Evolutionary conservation across 1,284 basidiomycete species (phyloP).

Genomic region (Sanguinoderma infundibulare): DNA sequence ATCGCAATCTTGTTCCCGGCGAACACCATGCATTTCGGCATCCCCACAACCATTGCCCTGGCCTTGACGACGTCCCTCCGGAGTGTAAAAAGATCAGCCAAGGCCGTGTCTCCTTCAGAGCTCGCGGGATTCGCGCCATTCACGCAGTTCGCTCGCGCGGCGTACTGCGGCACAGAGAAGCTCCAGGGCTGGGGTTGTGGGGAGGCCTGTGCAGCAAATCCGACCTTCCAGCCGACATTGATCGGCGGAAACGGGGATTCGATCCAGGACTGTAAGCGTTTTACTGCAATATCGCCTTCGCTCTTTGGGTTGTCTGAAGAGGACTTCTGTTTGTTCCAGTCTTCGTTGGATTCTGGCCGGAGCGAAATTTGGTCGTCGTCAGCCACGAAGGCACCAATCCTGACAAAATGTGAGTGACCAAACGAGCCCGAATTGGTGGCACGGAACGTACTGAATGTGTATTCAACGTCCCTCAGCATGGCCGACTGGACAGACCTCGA

Average conservation of each 20-base stretch:
- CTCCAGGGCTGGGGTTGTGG: constrained; percentile 51
- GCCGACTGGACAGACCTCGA: constrained; percentile 54
- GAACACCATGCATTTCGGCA: no score
- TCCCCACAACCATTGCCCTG: no score
- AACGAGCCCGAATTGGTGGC: no score
- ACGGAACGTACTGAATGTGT: no score
- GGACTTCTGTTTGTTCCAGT: constrained; percentile 30
- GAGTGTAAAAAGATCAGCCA: no score
- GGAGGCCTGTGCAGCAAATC: constrained; percentile 44
- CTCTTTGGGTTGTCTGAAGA: background rate
- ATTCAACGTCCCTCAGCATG: no score
- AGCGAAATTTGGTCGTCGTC: constrained; percentile 50
- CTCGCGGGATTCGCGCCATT: constrained; percentile 46
- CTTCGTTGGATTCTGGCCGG: constrained; percentile 52
- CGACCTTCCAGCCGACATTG: constrained; percentile 48
- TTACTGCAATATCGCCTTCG: background rate
- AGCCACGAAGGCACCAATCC: constrained; percentile 58
- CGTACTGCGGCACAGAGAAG: constrained; percentile 48
- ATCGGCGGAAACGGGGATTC: constrained; percentile 52
- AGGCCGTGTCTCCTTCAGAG: no score
- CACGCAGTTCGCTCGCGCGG: constrained; percentile 54
- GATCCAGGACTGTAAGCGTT: constrained; percentile 46
- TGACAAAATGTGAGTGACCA: constrained; percentile 41
- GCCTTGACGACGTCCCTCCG: no score
- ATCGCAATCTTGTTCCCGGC: no score